phyloP scores from a whole-genome alignment of 2,329 filamentous ascomycete species.

The Fonsecaea pedrosoi region DNA sequence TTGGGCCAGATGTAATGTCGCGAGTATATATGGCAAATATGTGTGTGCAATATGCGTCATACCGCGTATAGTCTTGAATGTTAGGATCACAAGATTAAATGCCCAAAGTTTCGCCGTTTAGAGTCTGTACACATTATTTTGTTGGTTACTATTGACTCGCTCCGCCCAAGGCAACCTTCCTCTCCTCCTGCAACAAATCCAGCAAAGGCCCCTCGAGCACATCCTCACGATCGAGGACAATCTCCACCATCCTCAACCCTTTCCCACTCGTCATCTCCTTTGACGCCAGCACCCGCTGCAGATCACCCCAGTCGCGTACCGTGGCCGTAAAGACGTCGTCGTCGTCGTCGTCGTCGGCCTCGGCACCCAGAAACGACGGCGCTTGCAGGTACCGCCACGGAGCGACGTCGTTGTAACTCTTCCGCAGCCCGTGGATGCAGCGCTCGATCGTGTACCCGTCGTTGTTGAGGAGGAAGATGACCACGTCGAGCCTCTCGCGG shows the following conservation, averaged over 20 bases:
- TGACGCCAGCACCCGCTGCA: conserved; percentile 50
- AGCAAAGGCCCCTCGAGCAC: conserved; percentile 42
- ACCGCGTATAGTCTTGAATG: too few relatives aligned
- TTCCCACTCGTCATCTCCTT: conserved; percentile 46
- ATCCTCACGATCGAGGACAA: conserved; percentile 49
- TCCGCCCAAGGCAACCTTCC: conserved; percentile 27
- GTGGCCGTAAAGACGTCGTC: conserved; percentile 48
- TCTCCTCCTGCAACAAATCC: conserved; percentile 42
- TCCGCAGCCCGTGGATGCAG: conserved; percentile 83
- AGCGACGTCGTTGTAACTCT: conserved; percentile 79
- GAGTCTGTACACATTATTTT: too few relatives aligned
- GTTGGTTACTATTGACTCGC: neutral
- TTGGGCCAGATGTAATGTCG: too few relatives aligned
- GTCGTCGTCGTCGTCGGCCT: too few relatives aligned
- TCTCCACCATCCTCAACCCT: conserved; percentile 51
- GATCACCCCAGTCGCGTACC: conserved; percentile 55
- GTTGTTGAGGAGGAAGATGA: conserved; percentile 83
- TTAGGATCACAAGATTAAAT: too few relatives aligned
- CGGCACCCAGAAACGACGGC: conserved; percentile 67
- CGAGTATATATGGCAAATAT: neutral
- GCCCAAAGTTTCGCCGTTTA: too few relatives aligned
- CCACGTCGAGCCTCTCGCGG: conserved; percentile 55
- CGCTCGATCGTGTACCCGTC: conserved; percentile 89
- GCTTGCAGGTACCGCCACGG: conserved; percentile 69
- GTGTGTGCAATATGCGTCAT: neutral